These are phyloP conservation scores for Scedosporium boydii DNA, from an alignment of 2,329 filamentous ascomycete species.

Conservation along the genomic window DNA sequence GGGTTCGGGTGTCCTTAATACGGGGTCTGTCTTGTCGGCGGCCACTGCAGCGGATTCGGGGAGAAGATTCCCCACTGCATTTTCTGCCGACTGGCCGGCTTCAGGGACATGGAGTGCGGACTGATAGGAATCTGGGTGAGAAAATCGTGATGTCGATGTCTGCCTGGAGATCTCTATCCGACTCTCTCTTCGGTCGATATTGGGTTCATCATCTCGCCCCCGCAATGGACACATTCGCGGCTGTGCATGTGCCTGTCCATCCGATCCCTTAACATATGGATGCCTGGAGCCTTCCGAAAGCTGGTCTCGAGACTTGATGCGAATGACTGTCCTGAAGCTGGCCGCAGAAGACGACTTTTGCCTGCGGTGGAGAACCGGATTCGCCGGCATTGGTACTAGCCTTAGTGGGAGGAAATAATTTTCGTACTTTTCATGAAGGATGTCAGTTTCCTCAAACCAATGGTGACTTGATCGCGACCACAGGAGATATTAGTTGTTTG, in stretches of 20 bases:
- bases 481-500: too few species aligned
- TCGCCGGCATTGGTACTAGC: not conserved
- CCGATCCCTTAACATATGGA: not conserved
- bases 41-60: not conserved
- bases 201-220: not conserved
- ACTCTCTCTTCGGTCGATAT: not conserved
- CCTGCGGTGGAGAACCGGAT: not conserved
- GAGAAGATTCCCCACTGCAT: not conserved
- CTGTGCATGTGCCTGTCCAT: not conserved
- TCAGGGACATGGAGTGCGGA: not conserved
- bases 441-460: not conserved
- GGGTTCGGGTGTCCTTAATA: too few species aligned
- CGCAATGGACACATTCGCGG: not conserved
- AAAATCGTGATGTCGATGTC: not conserved
- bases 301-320: not conserved
- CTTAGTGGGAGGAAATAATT: too few species aligned
- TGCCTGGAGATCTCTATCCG: not conserved
- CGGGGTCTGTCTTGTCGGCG: not conserved
- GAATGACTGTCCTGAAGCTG: not conserved
- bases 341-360: not conserved
- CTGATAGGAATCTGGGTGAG: conserved; percentile 1
- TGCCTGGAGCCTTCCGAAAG: not conserved
- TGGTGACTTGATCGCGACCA: too few species aligned
- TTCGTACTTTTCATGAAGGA: not conserved
- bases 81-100: not conserved